These are phyloP conservation scores for Teunomyces stri DNA, from an alignment of 805 yeast species.

Conservation along the genomic window DNA sequence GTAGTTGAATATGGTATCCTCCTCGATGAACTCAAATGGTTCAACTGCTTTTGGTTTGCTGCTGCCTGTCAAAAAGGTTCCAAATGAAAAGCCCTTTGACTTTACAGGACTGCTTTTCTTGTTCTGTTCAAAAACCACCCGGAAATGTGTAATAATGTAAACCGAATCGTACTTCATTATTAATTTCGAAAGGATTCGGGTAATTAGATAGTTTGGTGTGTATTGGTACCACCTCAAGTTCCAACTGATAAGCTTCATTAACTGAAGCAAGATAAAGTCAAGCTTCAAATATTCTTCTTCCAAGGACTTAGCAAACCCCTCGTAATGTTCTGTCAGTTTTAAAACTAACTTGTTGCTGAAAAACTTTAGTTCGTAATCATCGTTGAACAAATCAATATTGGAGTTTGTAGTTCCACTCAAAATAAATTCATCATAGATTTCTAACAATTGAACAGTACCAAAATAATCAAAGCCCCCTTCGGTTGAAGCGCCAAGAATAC, in stretches of 20 bases:
- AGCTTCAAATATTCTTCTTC: constrained; percentile 28
- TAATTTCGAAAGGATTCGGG: constrained; percentile 42
- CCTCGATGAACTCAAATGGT: constrained; percentile 23
- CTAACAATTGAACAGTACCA: constrained; percentile 50
- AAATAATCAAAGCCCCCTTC: constrained; percentile 63
- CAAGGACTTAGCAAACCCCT: constrained; percentile 22
- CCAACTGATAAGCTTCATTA: constrained; percentile 55
- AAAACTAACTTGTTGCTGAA: constrained; percentile 35
- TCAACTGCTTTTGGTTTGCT: constrained; percentile 9
- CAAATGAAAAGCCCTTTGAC: constrained; percentile 5
- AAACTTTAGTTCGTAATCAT: constrained; percentile 25
- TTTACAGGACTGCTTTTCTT: constrained; percentile 16
- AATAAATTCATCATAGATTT: constrained; percentile 44
- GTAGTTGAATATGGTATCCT: constrained; percentile 34
- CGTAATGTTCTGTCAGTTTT: constrained; percentile 16
- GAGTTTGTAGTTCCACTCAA: constrained; percentile 34
- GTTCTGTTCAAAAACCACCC: constrained; percentile 34
- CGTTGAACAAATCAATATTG: constrained; percentile 28
- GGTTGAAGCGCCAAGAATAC: constrained; percentile 49
- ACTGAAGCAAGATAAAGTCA: constrained; percentile 32
- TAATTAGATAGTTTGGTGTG: constrained; percentile 43
- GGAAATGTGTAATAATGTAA: constrained; percentile 37
- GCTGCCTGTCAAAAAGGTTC: constrained; percentile 5
- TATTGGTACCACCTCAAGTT: constrained; percentile 63
- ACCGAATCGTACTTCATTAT: constrained; percentile 42